phyloP scores from a whole-genome alignment of 2,329 filamentous ascomycete species.

The Colletotrichum neosansevieriae region DNA sequence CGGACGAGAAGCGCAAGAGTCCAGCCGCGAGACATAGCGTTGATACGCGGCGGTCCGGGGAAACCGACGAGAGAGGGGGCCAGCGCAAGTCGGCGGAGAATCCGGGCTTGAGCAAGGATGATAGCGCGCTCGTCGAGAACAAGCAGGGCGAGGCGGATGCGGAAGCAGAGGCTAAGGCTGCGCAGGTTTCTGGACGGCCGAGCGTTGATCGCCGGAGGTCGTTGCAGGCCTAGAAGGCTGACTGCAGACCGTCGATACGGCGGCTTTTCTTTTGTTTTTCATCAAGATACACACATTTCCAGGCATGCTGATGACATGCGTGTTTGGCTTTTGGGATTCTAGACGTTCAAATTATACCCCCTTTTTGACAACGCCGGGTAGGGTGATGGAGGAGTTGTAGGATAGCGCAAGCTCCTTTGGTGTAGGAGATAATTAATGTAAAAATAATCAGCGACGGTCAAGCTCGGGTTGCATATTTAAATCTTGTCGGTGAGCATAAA shows the following conservation, averaged over 20 bases:
- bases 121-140: conserved; percentile 25
- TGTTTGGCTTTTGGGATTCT: conserved; percentile 22
- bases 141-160: conserved; percentile 19
- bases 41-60: conserved; percentile 23
- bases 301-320: conserved; percentile 1
- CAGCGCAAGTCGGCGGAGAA: conserved; percentile 20
- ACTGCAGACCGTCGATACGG: not conserved
- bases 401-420: not conserved
- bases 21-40: conserved; percentile 27
- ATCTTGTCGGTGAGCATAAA: not conserved
- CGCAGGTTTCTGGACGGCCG: conserved; percentile 2
- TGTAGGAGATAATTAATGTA: conserved; percentile 14
- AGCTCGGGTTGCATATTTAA: too few relatives aligned
- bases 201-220: conserved; percentile 29
- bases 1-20: conserved; percentile 40
- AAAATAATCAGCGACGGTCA: not conserved
- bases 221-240: conserved; percentile 24
- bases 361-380: not conserved
- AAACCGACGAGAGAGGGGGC: not conserved
- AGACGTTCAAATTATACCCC: conserved; percentile 33
- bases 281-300: not conserved
- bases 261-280: conserved; percentile 19
- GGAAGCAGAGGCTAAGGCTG: not conserved
- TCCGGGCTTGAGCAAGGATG: not conserved
- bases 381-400: not conserved